Percentiles rank a stretch among this genome's conserved stretches.
Conservation (phyloP, 2,329 filamentous ascomycete genomes). For the Ophiosphaerella korrae region DNA sequence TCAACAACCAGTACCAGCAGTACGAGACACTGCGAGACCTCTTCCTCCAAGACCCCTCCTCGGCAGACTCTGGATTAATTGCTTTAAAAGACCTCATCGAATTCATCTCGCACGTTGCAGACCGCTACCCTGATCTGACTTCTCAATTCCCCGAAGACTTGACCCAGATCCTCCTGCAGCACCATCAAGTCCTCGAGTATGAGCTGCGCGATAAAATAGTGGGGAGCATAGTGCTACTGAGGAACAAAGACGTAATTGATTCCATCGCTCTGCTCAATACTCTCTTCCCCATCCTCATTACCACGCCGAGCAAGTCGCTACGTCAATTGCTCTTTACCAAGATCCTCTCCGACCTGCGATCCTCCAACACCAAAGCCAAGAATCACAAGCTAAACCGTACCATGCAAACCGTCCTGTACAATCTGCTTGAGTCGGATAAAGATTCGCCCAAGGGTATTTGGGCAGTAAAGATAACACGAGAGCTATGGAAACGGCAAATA, state of each 20-base stretch:
- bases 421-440: constrained; percentile 84
- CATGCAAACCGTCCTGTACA: constrained; percentile 91
- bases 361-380: constrained; percentile 81
- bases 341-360: constrained; percentile 87
- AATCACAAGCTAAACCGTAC: constrained; percentile 94
- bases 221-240: constrained; percentile 81
- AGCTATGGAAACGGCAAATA: constrained; percentile 94
- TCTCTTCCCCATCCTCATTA: constrained; percentile 89
- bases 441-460: constrained; percentile 86
- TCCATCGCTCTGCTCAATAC: constrained; percentile 81
- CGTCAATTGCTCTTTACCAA: constrained; percentile 84
- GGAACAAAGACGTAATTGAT: constrained; percentile 91
- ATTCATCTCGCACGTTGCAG: constrained; percentile 89
- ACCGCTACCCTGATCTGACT: constrained; percentile 87
- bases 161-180: constrained; percentile 76
- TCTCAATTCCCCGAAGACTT: constrained; percentile 78
- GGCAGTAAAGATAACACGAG: constrained; percentile 93
- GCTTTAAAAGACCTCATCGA: constrained; percentile 91
- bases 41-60: constrained; percentile 81
- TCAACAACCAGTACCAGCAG: constrained; percentile 84
- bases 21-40: constrained; percentile 92
- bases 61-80: constrained; percentile 77
- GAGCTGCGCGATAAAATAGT: constrained; percentile 95
- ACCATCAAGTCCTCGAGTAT: constrained; percentile 80
- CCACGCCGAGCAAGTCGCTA: constrained; percentile 90